Percentiles rank a stretch among this genome's conserved stretches.
These are phyloP conservation scores for Eragrostis curvula DNA, from an alignment of 176 grass and related monocot species.

Conservation along the genomic window DNA sequence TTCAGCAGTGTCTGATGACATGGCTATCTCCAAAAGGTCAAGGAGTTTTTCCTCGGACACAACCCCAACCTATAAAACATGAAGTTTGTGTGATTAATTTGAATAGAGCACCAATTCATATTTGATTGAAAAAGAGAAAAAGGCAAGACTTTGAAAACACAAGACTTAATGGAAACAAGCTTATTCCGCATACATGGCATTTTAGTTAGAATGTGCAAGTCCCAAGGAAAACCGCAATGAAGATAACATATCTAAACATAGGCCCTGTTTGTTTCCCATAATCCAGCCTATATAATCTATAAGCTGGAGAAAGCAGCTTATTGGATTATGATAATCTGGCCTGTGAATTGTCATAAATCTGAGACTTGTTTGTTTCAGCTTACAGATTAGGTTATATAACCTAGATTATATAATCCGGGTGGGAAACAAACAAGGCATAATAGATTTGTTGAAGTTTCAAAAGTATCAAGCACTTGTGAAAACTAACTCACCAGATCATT, in stretches of 20 bases:
- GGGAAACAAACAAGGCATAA: not conserved
- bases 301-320: too few species aligned
- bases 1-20: slow-evolving; percentile 96
- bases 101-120: slow-evolving; percentile 5
- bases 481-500: slow-evolving; percentile 80
- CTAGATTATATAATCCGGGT: too few species aligned
- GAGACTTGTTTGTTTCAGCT: too few species aligned
- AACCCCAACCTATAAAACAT: slow-evolving; percentile 80
- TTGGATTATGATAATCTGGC: too few species aligned
- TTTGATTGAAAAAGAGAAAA: not conserved
- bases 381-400: too few species aligned
- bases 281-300: too few species aligned
- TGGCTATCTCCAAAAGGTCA: slow-evolving; percentile 93
- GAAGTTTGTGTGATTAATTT: slow-evolving; percentile 35
- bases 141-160: not conserved
- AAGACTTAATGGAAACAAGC: slow-evolving; percentile 28
- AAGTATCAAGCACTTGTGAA: slow-evolving; percentile 31
- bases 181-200: slow-evolving; percentile 21
- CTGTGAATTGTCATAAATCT: too few species aligned
- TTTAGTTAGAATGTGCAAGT: slow-evolving; percentile 24
- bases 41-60: slow-evolving; percentile 98
- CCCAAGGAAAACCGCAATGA: slow-evolving; percentile 12
- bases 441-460: not conserved
- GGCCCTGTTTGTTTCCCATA: too few species aligned
- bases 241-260: slow-evolving; percentile 20